Percentiles rank a stretch among this genome's conserved stretches.
Evolutionary conservation across 352 stramenopile genomes (phyloP).

Genomic region (Phytophthora chlamydospora): DNA sequence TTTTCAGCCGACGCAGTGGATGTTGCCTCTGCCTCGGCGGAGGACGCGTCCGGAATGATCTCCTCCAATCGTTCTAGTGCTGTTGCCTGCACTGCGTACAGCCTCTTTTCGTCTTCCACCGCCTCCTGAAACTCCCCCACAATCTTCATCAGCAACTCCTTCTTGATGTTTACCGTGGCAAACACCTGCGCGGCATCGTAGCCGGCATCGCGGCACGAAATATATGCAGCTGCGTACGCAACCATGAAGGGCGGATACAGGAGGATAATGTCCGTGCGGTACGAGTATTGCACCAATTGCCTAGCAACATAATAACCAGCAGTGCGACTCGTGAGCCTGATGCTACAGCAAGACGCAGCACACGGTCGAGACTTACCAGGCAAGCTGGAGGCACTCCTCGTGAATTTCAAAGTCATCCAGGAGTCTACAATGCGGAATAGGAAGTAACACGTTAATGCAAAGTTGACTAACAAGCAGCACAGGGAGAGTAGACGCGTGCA

Average conservation of each 20-base stretch:
- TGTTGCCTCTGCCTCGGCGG: conserved; percentile 38
- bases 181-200: conserved; percentile 85
- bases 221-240: conserved; percentile 83
- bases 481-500: not conserved
- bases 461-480: not conserved
- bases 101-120: conserved; percentile 77
- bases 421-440: conserved; percentile 44
- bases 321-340: too few species aligned
- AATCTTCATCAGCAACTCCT: conserved; percentile 80
- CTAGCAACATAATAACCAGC: conserved; percentile 27
- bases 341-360: not conserved
- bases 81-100: conserved; percentile 62
- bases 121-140: conserved; percentile 76
- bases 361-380: conserved; percentile 51
- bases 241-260: conserved; percentile 89
- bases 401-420: conserved; percentile 87
- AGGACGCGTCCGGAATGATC: conserved; percentile 68
- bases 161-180: conserved; percentile 82
- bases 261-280: conserved; percentile 87
- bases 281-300: conserved; percentile 90
- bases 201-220: conserved; percentile 74
- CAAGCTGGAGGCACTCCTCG: conserved; percentile 85
- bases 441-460: not conserved
- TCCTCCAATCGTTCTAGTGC: conserved; percentile 85
- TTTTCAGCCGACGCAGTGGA: conserved; percentile 33